Base-by-base conservation (phyloP, 768 basidiomycete species). In the Lyophyllum atratum region DNA sequence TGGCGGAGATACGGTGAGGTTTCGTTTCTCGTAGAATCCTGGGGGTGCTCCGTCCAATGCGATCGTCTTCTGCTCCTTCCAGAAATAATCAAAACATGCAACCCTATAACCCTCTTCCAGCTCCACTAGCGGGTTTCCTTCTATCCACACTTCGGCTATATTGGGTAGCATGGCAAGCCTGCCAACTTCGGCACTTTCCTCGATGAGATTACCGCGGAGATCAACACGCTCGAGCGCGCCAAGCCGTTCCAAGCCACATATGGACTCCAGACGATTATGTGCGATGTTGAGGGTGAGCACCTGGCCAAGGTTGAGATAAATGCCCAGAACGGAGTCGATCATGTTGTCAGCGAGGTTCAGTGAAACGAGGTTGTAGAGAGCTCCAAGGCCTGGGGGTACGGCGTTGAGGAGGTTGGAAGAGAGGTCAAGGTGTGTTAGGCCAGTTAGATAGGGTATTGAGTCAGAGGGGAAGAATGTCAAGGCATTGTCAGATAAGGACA, bases 281-380 rank as follows among this genome's bases (percentile, higher is more conserved):
- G 91, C 82, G 17, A 98, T 80, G 71, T 96, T 94, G 64, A 98
- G 77, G 6, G 81, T 77, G 17, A 87, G 77, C 24, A 97, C 79
- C 59, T 88, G 85, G 1, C 92, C 92, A 34, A 98, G 81, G 51
- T 86, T 84, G 34, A 83, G 82, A 66, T 94, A 91, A 56, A 97
- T 92, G 26, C 92, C 90, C 4, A 95, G 83, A 17, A 98, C 89
- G 17, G 95, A 95, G 69, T 96, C 94, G 63, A 99, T 94, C 85
- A 99, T 93, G 75, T 99, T 99, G 72, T 95, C 90, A 15, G 92
- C 81, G n/a, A 99, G 84, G 72, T 97, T 95, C 64, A 99, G 87
- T n/a, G 90, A 92, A 52, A 85, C 72, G 51, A 99, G 89, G 60
- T 87, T 90, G 66, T 87, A 84, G 22, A 99, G 82, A 5, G 77